Conservation (phyloP, 2,329 filamentous ascomycete species). For the Colletotrichum sansevieriae region DNA sequence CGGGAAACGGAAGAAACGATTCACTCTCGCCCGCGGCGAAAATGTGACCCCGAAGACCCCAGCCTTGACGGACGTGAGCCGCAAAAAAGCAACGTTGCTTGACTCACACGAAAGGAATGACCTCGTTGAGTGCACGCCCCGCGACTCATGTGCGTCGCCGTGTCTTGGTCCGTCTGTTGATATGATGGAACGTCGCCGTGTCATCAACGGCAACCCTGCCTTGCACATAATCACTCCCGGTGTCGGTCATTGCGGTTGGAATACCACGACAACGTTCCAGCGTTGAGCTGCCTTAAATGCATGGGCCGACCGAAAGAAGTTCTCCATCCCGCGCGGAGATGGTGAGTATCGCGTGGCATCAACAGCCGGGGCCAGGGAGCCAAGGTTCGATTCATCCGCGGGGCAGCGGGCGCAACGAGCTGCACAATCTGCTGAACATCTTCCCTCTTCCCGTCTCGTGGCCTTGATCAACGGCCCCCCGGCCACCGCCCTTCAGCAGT, state of each 20-base stretch:
- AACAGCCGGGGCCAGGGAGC: neutral
- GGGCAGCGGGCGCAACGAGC: slow-evolving; percentile 2
- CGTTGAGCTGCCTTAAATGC: too few species aligned
- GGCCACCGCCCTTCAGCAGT: slow-evolving; percentile 21
- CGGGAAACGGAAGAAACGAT: neutral
- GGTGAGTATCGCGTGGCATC: slow-evolving; percentile 17
- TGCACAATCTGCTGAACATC: slow-evolving; percentile 19
- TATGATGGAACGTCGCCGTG: neutral
- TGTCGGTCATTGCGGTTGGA: slow-evolving; percentile 15
- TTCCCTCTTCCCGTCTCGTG: slow-evolving; percentile 10
- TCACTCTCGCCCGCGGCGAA: too few species aligned
- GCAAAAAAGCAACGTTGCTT: slow-evolving; percentile 28
- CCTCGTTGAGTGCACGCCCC: slow-evolving; percentile 7
- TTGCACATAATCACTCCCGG: neutral
- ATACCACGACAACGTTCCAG: neutral
- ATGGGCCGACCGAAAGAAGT: too few species aligned
- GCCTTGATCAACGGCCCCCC: slow-evolving; percentile 6
- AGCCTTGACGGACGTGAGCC: neutral
- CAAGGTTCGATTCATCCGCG: slow-evolving; percentile 8
- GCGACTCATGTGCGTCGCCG: slow-evolving; percentile 14
- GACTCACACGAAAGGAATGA: neutral
- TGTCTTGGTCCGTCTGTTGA: neutral
- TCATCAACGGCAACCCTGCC: too few species aligned
- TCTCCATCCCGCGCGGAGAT: neutral
- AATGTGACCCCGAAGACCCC: too few species aligned